Evolutionary conservation across 2,329 filamentous ascomycete genomes (phyloP).

Genomic region (Xylogone sp.): DNA sequence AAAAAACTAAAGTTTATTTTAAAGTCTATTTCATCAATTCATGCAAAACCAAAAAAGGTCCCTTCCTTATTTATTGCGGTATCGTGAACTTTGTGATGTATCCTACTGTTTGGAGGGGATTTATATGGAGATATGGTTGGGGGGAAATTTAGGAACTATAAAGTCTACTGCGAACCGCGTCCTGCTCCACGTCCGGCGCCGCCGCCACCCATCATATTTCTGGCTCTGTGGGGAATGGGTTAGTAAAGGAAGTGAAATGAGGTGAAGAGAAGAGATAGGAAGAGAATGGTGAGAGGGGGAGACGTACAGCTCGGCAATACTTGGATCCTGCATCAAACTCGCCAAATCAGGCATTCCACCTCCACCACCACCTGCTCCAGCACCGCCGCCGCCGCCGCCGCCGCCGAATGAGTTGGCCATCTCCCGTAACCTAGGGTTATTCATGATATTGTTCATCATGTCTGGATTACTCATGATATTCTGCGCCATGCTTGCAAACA

Average conservation of each 20-base stretch:
- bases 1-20: too few species aligned
- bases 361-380: constrained; percentile 46
- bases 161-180: too few species aligned
- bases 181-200: constrained; percentile 24
- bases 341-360: constrained; percentile 88
- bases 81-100: too few species aligned
- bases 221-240: constrained; percentile 40
- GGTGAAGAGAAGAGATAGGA: background rate
- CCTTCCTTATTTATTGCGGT: too few species aligned
- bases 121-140: too few species aligned
- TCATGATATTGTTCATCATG: constrained; percentile 88
- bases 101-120: too few species aligned
- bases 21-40: too few species aligned
- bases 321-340: constrained; percentile 86
- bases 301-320: constrained; percentile 87
- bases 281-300: background rate
- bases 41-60: too few species aligned
- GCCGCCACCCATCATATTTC: constrained; percentile 63
- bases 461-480: constrained; percentile 97
- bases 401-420: constrained; percentile 80
- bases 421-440: constrained; percentile 80
- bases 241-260: constrained; percentile 6
- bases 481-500: constrained; percentile 97
- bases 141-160: too few species aligned
- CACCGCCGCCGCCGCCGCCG: constrained; percentile 42